phyloP scores from a whole-genome alignment of 2,329 filamentous ascomycete species.

The Periconia sp. region DNA sequence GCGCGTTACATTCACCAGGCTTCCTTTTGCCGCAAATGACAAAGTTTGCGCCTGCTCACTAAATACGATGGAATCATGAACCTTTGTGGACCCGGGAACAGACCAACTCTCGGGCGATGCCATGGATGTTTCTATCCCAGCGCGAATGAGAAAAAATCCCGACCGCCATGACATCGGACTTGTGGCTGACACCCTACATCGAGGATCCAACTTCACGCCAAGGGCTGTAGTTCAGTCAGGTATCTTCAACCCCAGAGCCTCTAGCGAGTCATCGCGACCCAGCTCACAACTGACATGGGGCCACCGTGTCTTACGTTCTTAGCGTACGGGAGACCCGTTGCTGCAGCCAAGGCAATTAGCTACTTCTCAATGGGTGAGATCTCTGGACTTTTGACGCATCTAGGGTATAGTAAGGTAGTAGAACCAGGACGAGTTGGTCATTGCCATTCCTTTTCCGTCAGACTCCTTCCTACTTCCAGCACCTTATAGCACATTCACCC shows the following conservation, averaged over 20 bases:
- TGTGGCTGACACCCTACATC: constrained; percentile 14
- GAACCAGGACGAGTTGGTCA: not conserved
- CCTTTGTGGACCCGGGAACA: too few species aligned
- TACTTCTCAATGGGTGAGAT: constrained; percentile 1
- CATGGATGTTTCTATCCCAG: not conserved
- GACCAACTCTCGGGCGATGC: constrained; percentile 4
- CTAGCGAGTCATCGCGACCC: constrained; percentile 15
- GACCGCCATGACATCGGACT: constrained; percentile 8
- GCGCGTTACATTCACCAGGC: constrained; percentile 6
- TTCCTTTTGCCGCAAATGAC: constrained; percentile 1
- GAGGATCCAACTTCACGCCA: constrained; percentile 8
- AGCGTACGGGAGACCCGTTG: constrained; percentile 18
- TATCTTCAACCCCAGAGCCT: constrained; percentile 16
- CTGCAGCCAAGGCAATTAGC: constrained; percentile 14
- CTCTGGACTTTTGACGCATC: not conserved
- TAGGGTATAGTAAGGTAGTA: not conserved
- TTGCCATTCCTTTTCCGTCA: not conserved
- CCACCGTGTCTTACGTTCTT: constrained; percentile 22
- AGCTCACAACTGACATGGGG: constrained; percentile 6
- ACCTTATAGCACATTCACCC: not conserved
- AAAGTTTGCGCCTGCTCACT: not conserved
- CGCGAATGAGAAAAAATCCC: constrained; percentile 18
- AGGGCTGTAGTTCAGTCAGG: constrained; percentile 23
- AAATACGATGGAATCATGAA: not conserved
- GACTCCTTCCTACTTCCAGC: not conserved